These are phyloP conservation scores for Berberis vulgaris DNA, from an alignment of 164 flowering plant genomes.

Conservation along the genomic window DNA sequence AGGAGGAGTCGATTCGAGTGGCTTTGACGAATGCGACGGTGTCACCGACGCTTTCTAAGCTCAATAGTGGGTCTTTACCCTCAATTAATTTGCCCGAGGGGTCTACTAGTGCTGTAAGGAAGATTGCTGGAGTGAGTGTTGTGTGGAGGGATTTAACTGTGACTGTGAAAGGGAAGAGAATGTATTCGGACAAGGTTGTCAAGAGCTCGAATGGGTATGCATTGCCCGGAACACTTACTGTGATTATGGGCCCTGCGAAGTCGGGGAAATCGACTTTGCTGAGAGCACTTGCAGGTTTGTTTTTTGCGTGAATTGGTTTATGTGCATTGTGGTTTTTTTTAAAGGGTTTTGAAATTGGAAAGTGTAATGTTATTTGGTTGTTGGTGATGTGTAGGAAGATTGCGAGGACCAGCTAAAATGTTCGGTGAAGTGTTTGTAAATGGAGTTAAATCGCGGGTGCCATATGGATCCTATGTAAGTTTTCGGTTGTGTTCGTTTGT, in stretches of 20 bases:
- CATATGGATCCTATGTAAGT: constrained; percentile 96
- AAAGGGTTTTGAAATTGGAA: not conserved
- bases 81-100: constrained; percentile 67
- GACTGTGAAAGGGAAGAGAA: constrained; percentile 80
- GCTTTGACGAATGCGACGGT: constrained; percentile 55
- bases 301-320: not conserved
- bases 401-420: constrained; percentile 62
- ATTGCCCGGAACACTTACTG: constrained; percentile 93
- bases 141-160: constrained; percentile 98
- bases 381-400: constrained; percentile 47
- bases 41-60: constrained; percentile 77
- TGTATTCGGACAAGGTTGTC: constrained; percentile 79
- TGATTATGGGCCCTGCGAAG: constrained; percentile 98
- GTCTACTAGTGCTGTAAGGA: constrained; percentile 35
- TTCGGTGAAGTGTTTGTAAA: constrained; percentile 94
- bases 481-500: not conserved
- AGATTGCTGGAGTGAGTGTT: constrained; percentile 73
- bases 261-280: constrained; percentile 90
- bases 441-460: constrained; percentile 66
- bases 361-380: constrained; percentile 1
- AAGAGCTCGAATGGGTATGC: constrained; percentile 96
- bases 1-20: constrained; percentile 41
- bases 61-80: constrained; percentile 77
- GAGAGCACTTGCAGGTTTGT: constrained; percentile 81
- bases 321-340: not conserved